A percentile compares a stretch with the other conserved stretches of the same genome.
phyloP scores from a whole-genome alignment of 2,329 filamentous ascomycete genomes.

The Hirsutella minnesotensis region DNA sequence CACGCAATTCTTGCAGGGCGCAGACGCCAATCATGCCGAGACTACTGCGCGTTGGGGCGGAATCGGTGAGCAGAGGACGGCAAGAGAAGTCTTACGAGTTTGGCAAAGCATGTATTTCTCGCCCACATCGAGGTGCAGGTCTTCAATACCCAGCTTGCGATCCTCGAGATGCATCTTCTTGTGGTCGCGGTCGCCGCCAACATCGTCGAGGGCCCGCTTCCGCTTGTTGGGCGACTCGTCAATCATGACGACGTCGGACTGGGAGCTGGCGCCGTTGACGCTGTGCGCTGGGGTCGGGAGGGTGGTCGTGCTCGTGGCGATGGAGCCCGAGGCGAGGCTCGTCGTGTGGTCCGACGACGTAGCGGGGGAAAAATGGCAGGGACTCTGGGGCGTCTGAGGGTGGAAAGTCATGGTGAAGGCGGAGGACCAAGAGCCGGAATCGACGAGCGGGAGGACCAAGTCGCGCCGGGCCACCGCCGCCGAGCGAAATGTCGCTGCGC shows the following conservation, averaged over 20 bases:
- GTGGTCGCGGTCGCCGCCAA: slow-evolving; percentile 40
- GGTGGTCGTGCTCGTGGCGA: slow-evolving; percentile 28
- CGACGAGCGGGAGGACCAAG: slow-evolving; percentile 14
- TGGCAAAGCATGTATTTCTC: slow-evolving; percentile 55
- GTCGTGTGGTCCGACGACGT: slow-evolving; percentile 38
- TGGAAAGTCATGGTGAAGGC: slow-evolving; percentile 49
- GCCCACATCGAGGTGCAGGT: slow-evolving; percentile 55
- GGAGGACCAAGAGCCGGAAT: background rate
- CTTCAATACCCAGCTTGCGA: slow-evolving; percentile 48
- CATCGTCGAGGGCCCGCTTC: slow-evolving; percentile 46
- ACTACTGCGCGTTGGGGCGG: background rate
- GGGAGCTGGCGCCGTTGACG: slow-evolving; percentile 42
- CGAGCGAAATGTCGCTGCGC: slow-evolving; percentile 22
- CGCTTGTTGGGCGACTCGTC: slow-evolving; percentile 49
- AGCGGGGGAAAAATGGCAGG: slow-evolving; percentile 47
- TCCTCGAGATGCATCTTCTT: slow-evolving; percentile 54
- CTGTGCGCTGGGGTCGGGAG: slow-evolving; percentile 52
- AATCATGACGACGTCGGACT: slow-evolving; percentile 32
- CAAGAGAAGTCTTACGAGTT: slow-evolving; percentile 51
- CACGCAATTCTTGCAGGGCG: slow-evolving; percentile 18
- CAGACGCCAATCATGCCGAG: background rate
- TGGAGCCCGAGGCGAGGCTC: slow-evolving; percentile 39
- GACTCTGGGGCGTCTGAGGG: slow-evolving; percentile 56
- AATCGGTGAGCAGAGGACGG: slow-evolving; percentile 9
- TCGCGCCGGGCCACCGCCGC: slow-evolving; percentile 20